Base-by-base conservation (phyloP, 192 early-diverging fungal genomes). In the Allomyces macrogynus region DNA sequence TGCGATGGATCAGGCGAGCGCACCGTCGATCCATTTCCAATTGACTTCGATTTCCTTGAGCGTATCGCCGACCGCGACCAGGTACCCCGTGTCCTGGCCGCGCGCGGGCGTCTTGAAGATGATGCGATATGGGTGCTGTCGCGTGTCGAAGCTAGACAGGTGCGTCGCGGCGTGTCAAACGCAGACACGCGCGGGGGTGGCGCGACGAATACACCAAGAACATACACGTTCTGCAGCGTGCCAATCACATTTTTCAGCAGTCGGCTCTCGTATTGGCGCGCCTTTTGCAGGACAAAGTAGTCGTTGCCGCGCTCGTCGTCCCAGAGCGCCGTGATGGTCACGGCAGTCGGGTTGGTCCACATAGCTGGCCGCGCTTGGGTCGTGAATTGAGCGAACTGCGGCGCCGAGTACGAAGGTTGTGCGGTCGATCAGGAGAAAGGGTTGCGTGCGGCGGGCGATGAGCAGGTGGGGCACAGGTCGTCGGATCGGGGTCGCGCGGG, bases 161-260 rank as follows among this genome's bases (percentile, higher is more conserved):
- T n/a, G n/a, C n/a, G n/a, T n/a, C n/a, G n/a, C n/a, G n/a, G 23
- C n/a, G 24, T 67, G 68, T 66, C 49, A 73, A 23, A 26, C 43
- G 4, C 5, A n/a, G 4, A 23, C 16, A 61, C 18, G n/a, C 25
- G 16, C 24, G 43, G 65, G 64, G 69, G 67, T 61, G 23, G 24
- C 25, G n/a, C n/a, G n/a, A n/a, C n/a, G 42, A 64, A 12, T 10
- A 16, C 20, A 22, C 24, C 12, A 24, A 10, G 5, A 10, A 73
- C 77, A 68, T 82, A 89, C 83, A 97, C 91, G 74, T 93, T 95
- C 65, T 95, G 93, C 64, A 97, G 87, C 22, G 92, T 95, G 10
- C 86, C 87, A 64, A 92, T 76, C 23, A 97, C 76, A 63, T 79
- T 84, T 63, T 80, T 76, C 63, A 87, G 67, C 64, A 89, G 73